Evolutionary conservation across 108 stramenopile genomes (phyloP), one percentile per base, ranked within the genome.

Genomic region (Ochromonas danica): DNA sequence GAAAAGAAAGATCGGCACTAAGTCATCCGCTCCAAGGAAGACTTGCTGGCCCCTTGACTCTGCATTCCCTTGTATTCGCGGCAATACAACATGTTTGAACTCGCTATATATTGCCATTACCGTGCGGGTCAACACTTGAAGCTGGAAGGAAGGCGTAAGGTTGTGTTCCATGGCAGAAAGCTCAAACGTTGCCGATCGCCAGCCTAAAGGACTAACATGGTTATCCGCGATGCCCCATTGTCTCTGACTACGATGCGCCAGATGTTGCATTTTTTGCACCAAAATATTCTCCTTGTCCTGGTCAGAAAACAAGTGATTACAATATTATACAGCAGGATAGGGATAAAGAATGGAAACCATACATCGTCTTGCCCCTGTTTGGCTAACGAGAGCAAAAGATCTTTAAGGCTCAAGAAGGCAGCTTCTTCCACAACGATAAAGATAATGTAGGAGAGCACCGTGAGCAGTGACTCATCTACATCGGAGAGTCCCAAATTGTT

Each of bases 1-100:
- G 31, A 30, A 75, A 6, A 75, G 22, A 36, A 75, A 75, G 28
- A 75, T 75, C 14, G 72, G 72, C n/a, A 75, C 43, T 33, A 75
- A 36, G 40, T 75, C 72, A 36, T 75, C 72, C 28, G 72, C 72
- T 27, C 72, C 40, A 28, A 75, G 17, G 22, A 6, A 38, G 25
- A 25, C 25, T 25, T 60, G 25, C 25, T 25, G 25, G 57, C n/a
- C 57, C 25, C n/a, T 60, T 70, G 67, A 40, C 22, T 70, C 41
- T 70, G 22, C 6, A 14, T 42, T 70, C 22, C 41, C 41, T 42
- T 40, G 6, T 42, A 70, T 14, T 60, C 31, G 36, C 72, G 72
- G 72, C 17, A 75, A 25, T 36, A 75, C 3, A 3, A 31, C 45
- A 36, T 14, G 41, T 41, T 75, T 75, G 51, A 57, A 75, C 40